Evolutionary conservation across 2,329 filamentous ascomycete species (phyloP).

Genomic region (Zymoseptoria tritici): DNA sequence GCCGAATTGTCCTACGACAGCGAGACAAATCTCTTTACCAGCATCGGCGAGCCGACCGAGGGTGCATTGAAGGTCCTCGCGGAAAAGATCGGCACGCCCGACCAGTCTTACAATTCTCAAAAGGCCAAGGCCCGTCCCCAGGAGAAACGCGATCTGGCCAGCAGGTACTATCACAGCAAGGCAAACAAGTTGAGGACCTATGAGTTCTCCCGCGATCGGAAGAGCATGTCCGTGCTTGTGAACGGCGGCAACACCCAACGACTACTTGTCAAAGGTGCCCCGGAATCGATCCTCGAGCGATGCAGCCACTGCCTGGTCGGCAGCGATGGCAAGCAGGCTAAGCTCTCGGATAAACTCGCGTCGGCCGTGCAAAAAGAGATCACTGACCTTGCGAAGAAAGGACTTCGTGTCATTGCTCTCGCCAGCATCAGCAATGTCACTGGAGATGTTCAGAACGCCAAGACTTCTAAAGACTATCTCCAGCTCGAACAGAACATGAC

Average conservation of each 20-base stretch:
- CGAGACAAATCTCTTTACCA: slow-evolving; percentile 66
- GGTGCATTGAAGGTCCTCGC: slow-evolving; percentile 83
- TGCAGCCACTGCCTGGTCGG: slow-evolving; percentile 79
- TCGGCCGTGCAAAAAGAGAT: slow-evolving; percentile 71
- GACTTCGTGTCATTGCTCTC: slow-evolving; percentile 89
- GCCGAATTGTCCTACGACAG: slow-evolving; percentile 74
- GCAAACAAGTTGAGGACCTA: slow-evolving; percentile 75
- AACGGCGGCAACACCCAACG: slow-evolving; percentile 62
- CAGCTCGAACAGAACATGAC: slow-evolving; percentile 92
- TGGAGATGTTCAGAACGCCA: slow-evolving; percentile 62
- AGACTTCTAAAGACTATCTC: slow-evolving; percentile 74
- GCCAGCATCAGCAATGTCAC: slow-evolving; percentile 73
- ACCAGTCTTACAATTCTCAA: slow-evolving; percentile 51
- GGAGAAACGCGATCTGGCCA: slow-evolving; percentile 70
- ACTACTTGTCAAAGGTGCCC: slow-evolving; percentile 91
- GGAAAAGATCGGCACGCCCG: slow-evolving; percentile 86
- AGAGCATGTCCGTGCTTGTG: slow-evolving; percentile 97
- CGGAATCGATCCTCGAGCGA: slow-evolving; percentile 86
- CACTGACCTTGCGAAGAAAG: slow-evolving; percentile 81
- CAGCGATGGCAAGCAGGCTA: slow-evolving; percentile 66
- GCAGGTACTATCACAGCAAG: slow-evolving; percentile 72
- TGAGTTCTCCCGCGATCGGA: slow-evolving; percentile 94
- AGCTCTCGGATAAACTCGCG: slow-evolving; percentile 61
- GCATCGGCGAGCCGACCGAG: slow-evolving; percentile 90
- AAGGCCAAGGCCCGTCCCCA: slow-evolving; percentile 42